Percentiles rank a stretch among this genome's conserved stretches.
These are phyloP conservation scores for Phaeoacremonium minimum DNA, from an alignment of 2,329 filamentous ascomycete species.

Conservation along the genomic window DNA sequence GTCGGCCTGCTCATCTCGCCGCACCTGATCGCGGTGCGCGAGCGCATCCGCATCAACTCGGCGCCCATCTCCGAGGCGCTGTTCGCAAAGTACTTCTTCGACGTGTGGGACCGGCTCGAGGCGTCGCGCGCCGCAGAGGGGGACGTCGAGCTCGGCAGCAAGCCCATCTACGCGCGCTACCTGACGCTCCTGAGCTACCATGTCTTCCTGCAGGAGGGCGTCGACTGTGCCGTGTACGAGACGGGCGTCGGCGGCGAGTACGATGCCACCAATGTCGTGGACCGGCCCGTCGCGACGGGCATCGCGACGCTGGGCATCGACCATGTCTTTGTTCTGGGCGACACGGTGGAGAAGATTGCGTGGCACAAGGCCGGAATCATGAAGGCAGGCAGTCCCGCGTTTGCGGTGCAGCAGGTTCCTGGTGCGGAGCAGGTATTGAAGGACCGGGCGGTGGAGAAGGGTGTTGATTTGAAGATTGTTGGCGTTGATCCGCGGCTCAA, in stretches of 20 bases:
- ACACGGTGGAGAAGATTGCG: conserved; percentile 73
- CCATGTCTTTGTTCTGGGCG: conserved; percentile 75
- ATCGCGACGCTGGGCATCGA: conserved; percentile 83
- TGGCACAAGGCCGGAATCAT: conserved; percentile 93
- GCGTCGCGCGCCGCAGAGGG: conserved; percentile 28
- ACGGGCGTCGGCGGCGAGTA: conserved; percentile 93
- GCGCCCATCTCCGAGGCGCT: conserved; percentile 60
- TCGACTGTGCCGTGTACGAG: conserved; percentile 79
- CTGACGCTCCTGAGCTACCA: conserved; percentile 86
- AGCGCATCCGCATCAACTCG: conserved; percentile 80
- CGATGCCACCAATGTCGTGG: conserved; percentile 85
- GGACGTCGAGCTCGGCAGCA: conserved; percentile 49
- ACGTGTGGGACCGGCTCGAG: conserved; percentile 68
- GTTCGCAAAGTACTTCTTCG: conserved; percentile 78
- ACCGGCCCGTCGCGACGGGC: conserved; percentile 56
- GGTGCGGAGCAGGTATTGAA: conserved; percentile 49
- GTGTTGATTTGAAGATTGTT: conserved; percentile 41
- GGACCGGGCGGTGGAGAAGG: conserved; percentile 49
- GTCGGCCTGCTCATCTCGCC: conserved; percentile 83
- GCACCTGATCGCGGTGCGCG: conserved; percentile 76
- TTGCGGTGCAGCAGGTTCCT: conserved; percentile 52
- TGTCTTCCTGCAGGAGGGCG: conserved; percentile 70
- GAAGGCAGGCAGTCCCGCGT: conserved; percentile 60
- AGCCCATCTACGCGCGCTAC: conserved; percentile 91
- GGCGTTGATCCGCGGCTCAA: conserved; percentile 39